A percentile compares a stretch with the other conserved stretches of the same genome.
These are phyloP conservation scores for Kwoniella bestiolae DNA, from an alignment of 768 basidiomycete species.

Conservation along the genomic window DNA sequence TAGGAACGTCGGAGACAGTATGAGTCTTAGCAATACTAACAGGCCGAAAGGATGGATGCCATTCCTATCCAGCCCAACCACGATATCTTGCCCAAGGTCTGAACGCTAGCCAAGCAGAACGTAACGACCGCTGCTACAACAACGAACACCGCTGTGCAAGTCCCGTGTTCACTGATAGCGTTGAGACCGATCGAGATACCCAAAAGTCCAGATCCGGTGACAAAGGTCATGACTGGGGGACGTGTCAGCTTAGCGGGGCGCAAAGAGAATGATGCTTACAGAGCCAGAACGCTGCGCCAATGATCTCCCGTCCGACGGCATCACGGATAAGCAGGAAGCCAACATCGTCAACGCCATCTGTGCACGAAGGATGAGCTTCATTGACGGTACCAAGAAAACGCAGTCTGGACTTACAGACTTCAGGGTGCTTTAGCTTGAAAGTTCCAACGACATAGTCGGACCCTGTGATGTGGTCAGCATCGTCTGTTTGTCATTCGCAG, in stretches of 20 bases:
- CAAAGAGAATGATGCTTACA: neutral
- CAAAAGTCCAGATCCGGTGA: conserved; percentile 40
- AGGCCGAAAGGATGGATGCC: conserved; percentile 31
- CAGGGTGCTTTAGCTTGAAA: conserved; percentile 51
- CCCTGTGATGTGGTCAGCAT: conserved; percentile 15
- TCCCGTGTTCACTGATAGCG: conserved; percentile 52
- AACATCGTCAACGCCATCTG: neutral
- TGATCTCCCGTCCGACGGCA: conserved; percentile 35
- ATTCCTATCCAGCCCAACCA: conserved; percentile 49
- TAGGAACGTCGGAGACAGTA: neutral
- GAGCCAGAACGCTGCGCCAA: conserved; percentile 38
- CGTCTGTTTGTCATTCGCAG: neutral
- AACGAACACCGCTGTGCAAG: conserved; percentile 57
- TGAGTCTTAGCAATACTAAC: neutral
- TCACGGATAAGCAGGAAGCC: conserved; percentile 30
- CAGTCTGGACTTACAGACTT: conserved; percentile 29
- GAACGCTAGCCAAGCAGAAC: conserved; percentile 40
- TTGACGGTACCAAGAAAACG: conserved; percentile 22
- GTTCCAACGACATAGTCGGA: conserved; percentile 39
- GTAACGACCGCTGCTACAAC: conserved; percentile 47
- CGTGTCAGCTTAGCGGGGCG: neutral
- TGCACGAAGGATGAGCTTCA: neutral
- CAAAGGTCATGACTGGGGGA: neutral
- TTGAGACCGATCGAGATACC: conserved; percentile 56
- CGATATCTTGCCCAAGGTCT: conserved; percentile 49